phyloP scores from a whole-genome alignment of 257 asterid species.

The Vinca minor region DNA sequence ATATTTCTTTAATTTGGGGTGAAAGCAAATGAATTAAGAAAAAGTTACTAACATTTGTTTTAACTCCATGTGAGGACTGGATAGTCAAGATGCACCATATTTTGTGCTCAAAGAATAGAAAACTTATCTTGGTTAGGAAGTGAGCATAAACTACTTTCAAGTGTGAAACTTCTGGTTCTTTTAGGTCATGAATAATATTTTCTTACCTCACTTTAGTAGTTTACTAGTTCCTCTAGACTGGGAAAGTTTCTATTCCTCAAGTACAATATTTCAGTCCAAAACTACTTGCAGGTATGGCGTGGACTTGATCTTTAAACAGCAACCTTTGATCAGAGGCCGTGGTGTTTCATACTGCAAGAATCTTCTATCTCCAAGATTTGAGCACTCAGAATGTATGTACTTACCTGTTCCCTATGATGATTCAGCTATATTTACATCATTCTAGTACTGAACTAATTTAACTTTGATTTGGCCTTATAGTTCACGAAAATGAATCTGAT shows the following conservation, averaged over 20 bases:
- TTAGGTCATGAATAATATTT: neutral
- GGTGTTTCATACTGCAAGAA: conserved; percentile 99
- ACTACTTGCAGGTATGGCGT: conserved; percentile 74
- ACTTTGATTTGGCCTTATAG: conserved; percentile 25
- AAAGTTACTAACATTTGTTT: conserved; percentile 17
- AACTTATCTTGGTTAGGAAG: conserved; percentile 20
- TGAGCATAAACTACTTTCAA: conserved; percentile 13
- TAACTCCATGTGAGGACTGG: conserved; percentile 20
- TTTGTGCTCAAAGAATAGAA: conserved; percentile 20
- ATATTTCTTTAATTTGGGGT: neutral
- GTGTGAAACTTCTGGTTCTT: conserved; percentile 4
- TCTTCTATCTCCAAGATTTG: conserved; percentile 89
- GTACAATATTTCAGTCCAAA: conserved; percentile 26
- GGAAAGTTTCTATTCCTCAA: conserved; percentile 20
- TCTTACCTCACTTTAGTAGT: conserved; percentile 1
- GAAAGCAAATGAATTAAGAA: neutral
- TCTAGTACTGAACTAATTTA: conserved; percentile 14
- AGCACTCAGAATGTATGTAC: conserved; percentile 70
- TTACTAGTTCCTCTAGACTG: conserved; percentile 18
- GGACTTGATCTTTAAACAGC: conserved; percentile 62
- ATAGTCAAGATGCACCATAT: conserved; percentile 24
- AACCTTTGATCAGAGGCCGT: conserved; percentile 86
- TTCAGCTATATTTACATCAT: conserved; percentile 17
- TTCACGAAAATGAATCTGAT: conserved; percentile 55
- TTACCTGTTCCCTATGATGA: conserved; percentile 12